phyloP scores from a whole-genome alignment of 495 filamentous ascomycete genomes.

The Polyplosphaeria fusca region DNA sequence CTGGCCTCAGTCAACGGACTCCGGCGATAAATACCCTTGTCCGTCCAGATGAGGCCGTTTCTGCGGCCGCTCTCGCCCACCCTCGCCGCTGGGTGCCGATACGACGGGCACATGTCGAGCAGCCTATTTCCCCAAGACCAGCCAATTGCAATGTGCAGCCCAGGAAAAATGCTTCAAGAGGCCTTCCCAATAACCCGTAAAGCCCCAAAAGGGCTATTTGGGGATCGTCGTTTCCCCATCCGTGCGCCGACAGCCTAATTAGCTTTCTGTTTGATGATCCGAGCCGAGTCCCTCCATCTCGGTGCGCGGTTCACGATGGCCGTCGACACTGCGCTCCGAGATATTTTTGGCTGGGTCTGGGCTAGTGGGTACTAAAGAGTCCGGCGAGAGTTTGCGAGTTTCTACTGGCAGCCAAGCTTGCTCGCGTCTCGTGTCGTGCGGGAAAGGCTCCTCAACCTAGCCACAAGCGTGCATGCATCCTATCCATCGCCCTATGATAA shows the following conservation, averaged over 20 bases:
- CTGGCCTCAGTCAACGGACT: background rate
- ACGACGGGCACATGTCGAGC: background rate
- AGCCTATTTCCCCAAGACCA: background rate
- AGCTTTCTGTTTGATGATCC: constrained; percentile 1
- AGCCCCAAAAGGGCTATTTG: background rate
- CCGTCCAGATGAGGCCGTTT: background rate
- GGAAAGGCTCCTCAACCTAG: background rate
- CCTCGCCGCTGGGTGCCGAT: background rate
- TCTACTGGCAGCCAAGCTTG: background rate
- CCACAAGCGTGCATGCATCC: background rate
- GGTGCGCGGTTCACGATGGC: background rate
- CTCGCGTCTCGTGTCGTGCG: background rate
- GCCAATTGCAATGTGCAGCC: background rate
- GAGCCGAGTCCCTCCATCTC: background rate
- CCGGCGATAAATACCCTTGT: background rate
- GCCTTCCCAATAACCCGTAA: background rate
- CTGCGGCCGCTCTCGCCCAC: background rate
- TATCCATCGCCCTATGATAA: background rate
- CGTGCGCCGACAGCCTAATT: constrained; percentile 2
- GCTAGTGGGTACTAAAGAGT: background rate
- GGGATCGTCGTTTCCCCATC: background rate
- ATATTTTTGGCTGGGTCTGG: background rate
- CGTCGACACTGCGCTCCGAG: background rate
- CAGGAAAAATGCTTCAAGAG: background rate
- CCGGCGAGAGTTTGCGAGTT: background rate